Conservation (phyloP, 768 basidiomycete genomes). For the Leccinum incarnatum region DNA sequence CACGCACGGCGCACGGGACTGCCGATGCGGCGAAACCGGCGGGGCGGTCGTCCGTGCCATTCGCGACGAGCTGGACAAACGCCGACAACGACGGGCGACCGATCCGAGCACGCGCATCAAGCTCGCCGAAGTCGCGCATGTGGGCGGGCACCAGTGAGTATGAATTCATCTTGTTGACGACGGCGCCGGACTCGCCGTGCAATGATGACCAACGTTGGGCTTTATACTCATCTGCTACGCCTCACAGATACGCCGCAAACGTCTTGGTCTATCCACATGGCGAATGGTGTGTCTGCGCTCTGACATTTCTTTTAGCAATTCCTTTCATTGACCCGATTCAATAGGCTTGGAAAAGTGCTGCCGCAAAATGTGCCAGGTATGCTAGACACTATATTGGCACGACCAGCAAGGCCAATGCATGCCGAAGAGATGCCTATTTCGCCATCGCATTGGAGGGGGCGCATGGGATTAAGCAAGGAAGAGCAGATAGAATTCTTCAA, state of each 20-base stretch:
- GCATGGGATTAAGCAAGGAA: constrained; percentile 62
- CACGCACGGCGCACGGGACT: constrained; percentile 77
- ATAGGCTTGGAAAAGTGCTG: constrained; percentile 62
- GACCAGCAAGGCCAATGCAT: constrained; percentile 29
- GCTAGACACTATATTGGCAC: constrained; percentile 42
- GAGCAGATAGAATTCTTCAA: constrained; percentile 47
- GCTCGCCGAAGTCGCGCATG: constrained; percentile 70
- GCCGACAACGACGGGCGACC: constrained; percentile 27
- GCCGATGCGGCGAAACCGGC: constrained; percentile 72
- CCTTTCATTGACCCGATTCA: background rate
- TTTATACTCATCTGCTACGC: background rate
- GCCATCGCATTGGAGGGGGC: constrained; percentile 62
- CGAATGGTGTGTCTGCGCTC: constrained; percentile 53
- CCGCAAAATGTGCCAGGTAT: constrained; percentile 55
- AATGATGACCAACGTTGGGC: background rate
- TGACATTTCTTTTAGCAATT: background rate
- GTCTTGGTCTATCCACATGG: constrained; percentile 66
- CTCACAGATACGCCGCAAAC: constrained; percentile 41
- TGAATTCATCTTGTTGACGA: constrained; percentile 6
- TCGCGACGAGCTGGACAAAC: constrained; percentile 46
- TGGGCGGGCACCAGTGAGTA: constrained; percentile 79
- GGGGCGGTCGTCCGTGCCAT: constrained; percentile 54
- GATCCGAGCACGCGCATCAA: constrained; percentile 36
- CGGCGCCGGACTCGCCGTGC: background rate
- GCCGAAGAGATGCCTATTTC: constrained; percentile 37